A percentile compares a stretch with the other conserved stretches of the same genome.
phyloP scores from a whole-genome alignment of 495 filamentous ascomycete genomes.

The Aspergillus panamensis region DNA sequence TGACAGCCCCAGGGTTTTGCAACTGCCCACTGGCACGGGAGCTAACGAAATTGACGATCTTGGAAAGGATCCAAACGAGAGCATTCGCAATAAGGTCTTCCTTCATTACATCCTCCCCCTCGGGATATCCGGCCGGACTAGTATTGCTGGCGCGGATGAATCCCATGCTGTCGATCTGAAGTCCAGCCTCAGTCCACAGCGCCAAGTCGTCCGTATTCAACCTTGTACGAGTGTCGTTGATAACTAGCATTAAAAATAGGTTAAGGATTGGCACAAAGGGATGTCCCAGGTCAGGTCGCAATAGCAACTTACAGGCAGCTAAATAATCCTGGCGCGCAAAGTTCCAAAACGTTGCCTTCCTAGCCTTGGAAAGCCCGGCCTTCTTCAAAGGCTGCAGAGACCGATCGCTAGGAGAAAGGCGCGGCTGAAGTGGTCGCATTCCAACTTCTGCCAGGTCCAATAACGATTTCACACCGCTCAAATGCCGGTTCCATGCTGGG shows the following conservation, averaged over 20 bases:
- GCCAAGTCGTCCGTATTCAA: slow-evolving; percentile 58
- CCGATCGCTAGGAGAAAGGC: slow-evolving; percentile 35
- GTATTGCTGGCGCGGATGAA: slow-evolving; percentile 54
- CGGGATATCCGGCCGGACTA: slow-evolving; percentile 40
- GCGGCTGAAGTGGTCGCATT: slow-evolving; percentile 56
- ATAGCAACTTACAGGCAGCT: slow-evolving; percentile 51
- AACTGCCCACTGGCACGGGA: slow-evolving; percentile 47
- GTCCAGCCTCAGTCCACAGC: slow-evolving; percentile 59
- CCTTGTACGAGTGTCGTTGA: slow-evolving; percentile 58
- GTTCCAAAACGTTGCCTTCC: slow-evolving; percentile 62
- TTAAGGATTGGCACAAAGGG: background rate
- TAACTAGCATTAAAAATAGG: slow-evolving; percentile 36
- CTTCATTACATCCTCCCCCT: slow-evolving; percentile 49
- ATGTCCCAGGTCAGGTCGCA: background rate
- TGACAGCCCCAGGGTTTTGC: slow-evolving; percentile 28
- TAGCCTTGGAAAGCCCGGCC: slow-evolving; percentile 48
- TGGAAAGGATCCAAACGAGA: slow-evolving; percentile 60
- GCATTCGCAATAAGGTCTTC: slow-evolving; percentile 63
- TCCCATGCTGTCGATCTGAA: slow-evolving; percentile 53
- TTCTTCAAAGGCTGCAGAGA: slow-evolving; percentile 31
- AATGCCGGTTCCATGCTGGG: slow-evolving; percentile 59
- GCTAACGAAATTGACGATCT: slow-evolving; percentile 60
- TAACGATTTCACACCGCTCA: slow-evolving; percentile 60
- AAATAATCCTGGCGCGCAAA: slow-evolving; percentile 64
- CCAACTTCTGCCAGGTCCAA: slow-evolving; percentile 61